Base-by-base conservation (phyloP, 176 grass and related monocot genomes). In the Cenchrus fungigraminus region DNA sequence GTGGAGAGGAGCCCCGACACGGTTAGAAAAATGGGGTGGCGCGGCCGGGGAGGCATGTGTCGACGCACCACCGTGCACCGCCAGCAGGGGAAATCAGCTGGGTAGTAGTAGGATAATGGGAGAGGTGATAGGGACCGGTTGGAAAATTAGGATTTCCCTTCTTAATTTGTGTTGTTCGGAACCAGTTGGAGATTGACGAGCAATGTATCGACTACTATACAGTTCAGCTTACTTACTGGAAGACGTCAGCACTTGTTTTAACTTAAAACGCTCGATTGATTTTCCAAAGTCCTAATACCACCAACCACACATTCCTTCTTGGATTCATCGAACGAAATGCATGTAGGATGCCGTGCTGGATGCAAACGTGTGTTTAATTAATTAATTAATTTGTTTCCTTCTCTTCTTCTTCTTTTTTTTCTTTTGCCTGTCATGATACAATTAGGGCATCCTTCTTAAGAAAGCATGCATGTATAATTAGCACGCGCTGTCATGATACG, bases 21-120 rank as follows among this genome's bases (percentile, higher is more conserved):
- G 50, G 81, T 40, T 73, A 58, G 59, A 74, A 79, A 81, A 84
- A 51, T 74, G 9, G 0, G 19, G 74, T 47, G 34, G n/a, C 31
- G 37, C 40, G 12, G 25, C 25, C 25, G 25, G 12, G 40, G 68
- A 56, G 74, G 46, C 56, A 87, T 42, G 86, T 52, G 51, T 87
- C 64, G 86, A 87, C 73, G 31, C 79, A 22, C 40, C 61, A 17
- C 63, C 12, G 46, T 57, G 53, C 59, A 9, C 3, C 15, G 32
- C 8, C 61, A 65, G 79, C 34, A 71, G 66, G 42, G 64, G 37
- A 57, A 28, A 43, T 69, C 12, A 28, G 65, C 40, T 6, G 31
- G 6, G 10, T 80, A 54, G 3, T 17, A 80, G 25, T 25, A 25
- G 11, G 22, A 52, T 67, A 65, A 74, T 74, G 25, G 72, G 31